Conservation (phyloP, 306 rosid genomes). For the Abrus pulchellus region DNA sequence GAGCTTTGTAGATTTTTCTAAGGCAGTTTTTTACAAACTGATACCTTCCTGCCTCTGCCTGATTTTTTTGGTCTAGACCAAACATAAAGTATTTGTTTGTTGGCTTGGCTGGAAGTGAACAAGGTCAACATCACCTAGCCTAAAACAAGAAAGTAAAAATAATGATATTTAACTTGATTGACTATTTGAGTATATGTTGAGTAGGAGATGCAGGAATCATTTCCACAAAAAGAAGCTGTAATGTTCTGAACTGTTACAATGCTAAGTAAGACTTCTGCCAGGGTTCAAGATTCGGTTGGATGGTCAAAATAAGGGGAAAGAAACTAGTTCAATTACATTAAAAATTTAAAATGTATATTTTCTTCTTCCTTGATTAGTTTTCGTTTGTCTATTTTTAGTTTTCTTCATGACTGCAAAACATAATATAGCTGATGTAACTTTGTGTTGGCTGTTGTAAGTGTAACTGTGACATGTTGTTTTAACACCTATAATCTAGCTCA, state of each 20-base stretch:
- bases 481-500: not conserved
- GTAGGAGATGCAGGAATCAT: conserved; percentile 5
- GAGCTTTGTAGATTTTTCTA: not conserved
- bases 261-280: conserved; percentile 8
- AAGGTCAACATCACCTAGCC: conserved; percentile 14
- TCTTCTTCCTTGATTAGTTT: conserved; percentile 41
- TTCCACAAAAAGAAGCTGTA: conserved; percentile 1
- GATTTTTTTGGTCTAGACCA: not conserved
- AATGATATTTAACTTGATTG: not conserved
- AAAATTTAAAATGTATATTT: conserved; percentile 30
- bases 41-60: not conserved
- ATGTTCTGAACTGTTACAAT: conserved; percentile 30
- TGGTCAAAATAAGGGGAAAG: conserved; percentile 14
- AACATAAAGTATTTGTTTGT: not conserved
- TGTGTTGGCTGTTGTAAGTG: conserved; percentile 22
- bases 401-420: not conserved
- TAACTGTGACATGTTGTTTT: conserved; percentile 11
- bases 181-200: not conserved
- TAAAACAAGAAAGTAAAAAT: conserved; percentile 4
- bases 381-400: not conserved
- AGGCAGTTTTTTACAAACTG: not conserved
- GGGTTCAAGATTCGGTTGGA: conserved; percentile 2
- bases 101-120: conserved; percentile 28
- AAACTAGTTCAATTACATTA: conserved; percentile 3
- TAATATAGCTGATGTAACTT: conserved; percentile 28